These are phyloP conservation scores for Aspergillus brunneoviolaceus DNA, from an alignment of 2,329 filamentous ascomycete species.

Conservation along the genomic window DNA sequence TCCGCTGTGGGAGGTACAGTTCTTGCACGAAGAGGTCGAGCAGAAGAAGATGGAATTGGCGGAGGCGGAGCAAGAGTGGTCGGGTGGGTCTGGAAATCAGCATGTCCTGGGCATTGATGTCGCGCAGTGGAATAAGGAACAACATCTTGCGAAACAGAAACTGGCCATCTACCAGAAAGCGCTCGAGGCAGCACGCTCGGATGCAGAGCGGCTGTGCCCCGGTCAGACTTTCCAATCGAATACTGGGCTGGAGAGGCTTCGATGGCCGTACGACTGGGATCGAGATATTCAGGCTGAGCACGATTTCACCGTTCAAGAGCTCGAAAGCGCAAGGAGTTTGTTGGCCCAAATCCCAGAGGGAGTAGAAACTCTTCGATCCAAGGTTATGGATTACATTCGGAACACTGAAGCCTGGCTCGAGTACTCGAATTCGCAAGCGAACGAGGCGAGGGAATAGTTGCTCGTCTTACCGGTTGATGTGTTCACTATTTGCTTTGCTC, in stretches of 20 bases:
- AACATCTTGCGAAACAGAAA: not conserved
- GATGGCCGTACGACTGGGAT: not conserved
- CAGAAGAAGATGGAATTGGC: not conserved
- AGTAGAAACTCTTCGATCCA: no score
- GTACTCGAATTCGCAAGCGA: no score
- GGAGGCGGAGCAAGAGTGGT: not conserved
- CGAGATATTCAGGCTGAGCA: not conserved
- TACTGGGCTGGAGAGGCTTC: not conserved
- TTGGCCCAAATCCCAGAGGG: no score
- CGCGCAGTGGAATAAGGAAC: not conserved
- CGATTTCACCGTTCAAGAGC: not conserved
- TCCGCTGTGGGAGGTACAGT: not conserved
- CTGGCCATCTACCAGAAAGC: not conserved
- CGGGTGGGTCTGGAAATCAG: not conserved
- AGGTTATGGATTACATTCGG: no score
- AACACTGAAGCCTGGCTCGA: no score
- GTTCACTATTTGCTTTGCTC: no score
- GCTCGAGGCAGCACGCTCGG: not conserved
- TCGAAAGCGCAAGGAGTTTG: not conserved
- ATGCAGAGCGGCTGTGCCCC: not conserved
- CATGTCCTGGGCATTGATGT: not conserved
- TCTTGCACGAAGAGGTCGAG: not conserved
- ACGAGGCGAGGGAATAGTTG: no score
- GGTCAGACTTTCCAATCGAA: not conserved
- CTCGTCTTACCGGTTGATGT: no score